Percentiles rank a stretch among this genome's conserved stretches.
These are phyloP conservation scores for Microdochium bolleyi DNA, from an alignment of 2,329 filamentous ascomycete genomes.

Conservation along the genomic window DNA sequence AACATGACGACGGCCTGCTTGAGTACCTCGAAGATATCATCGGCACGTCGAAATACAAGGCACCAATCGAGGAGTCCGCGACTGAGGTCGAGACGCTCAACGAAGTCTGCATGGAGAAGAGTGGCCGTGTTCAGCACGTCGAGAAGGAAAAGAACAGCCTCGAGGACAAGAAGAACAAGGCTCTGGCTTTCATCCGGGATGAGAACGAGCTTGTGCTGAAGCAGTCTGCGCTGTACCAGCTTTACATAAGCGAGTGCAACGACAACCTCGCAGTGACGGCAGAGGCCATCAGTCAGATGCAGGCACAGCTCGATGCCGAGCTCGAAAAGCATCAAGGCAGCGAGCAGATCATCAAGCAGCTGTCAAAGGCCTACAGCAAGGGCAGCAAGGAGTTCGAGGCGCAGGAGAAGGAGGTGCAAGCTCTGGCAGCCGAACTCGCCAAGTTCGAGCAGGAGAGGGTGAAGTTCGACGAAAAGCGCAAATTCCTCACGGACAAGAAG, in stretches of 20 bases:
- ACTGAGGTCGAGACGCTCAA: slow-evolving; percentile 86
- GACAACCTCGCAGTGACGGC: slow-evolving; percentile 85
- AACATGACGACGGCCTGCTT: slow-evolving; percentile 91
- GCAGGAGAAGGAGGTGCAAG: slow-evolving; percentile 75
- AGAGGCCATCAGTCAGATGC: slow-evolving; percentile 86
- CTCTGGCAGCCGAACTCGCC: slow-evolving; percentile 75
- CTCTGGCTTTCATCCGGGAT: slow-evolving; percentile 77
- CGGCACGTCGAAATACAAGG: slow-evolving; percentile 96
- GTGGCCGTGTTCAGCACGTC: slow-evolving; percentile 88
- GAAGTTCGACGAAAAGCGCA: slow-evolving; percentile 96
- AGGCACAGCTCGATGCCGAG: slow-evolving; percentile 77
- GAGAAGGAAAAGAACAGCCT: slow-evolving; percentile 92
- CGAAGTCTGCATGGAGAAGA: slow-evolving; percentile 93
- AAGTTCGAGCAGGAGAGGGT: slow-evolving; percentile 95
- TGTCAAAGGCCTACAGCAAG: slow-evolving; percentile 77
- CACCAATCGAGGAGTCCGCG: slow-evolving; percentile 90
- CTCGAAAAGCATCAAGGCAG: slow-evolving; percentile 86
- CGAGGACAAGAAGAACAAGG: slow-evolving; percentile 95
- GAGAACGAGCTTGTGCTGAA: slow-evolving; percentile 90
- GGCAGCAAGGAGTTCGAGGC: slow-evolving; percentile 77
- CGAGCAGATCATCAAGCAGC: slow-evolving; percentile 81
- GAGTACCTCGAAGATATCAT: slow-evolving; percentile 99
- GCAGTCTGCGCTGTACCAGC: slow-evolving; percentile 85
- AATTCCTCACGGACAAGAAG: slow-evolving; percentile 82
- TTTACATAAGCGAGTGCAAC: slow-evolving; percentile 80